These are phyloP conservation scores for Boeremia exigua DNA, from an alignment of 2,329 filamentous ascomycete species.

Conservation along the genomic window DNA sequence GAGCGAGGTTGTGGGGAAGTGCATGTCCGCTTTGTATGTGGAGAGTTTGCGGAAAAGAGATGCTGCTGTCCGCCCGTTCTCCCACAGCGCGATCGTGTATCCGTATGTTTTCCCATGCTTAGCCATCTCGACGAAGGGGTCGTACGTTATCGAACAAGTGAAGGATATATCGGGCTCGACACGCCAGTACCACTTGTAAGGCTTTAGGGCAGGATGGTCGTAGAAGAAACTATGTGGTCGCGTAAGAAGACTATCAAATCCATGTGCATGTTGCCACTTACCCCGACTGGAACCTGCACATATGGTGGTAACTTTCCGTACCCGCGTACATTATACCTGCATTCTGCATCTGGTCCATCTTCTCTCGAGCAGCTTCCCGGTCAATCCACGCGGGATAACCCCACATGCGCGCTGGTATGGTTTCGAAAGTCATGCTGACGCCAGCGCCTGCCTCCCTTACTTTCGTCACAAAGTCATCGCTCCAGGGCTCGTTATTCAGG, in stretches of 20 bases:
- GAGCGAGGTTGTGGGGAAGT: slow-evolving; percentile 14
- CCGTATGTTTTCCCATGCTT: slow-evolving; percentile 97
- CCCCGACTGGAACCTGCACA: slow-evolving; percentile 87
- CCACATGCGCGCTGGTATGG: slow-evolving; percentile 90
- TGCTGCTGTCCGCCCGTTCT: slow-evolving; percentile 84
- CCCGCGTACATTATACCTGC: slow-evolving; percentile 76
- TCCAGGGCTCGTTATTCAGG: slow-evolving; percentile 91
- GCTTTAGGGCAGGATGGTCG: slow-evolving; percentile 81
- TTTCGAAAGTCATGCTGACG: slow-evolving; percentile 70
- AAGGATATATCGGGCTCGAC: slow-evolving; percentile 97
- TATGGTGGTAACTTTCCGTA: slow-evolving; percentile 90
- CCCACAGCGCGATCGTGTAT: slow-evolving; percentile 95
- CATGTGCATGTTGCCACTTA: slow-evolving; percentile 10
- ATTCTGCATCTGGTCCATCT: slow-evolving; percentile 81
- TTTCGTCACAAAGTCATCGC: slow-evolving; percentile 82
- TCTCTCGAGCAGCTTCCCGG: slow-evolving; percentile 54
- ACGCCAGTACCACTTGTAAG: slow-evolving; percentile 92
- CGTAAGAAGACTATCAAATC: too few species aligned
- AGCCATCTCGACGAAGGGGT: slow-evolving; percentile 94
- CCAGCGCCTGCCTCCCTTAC: slow-evolving; percentile 82
- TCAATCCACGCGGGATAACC: slow-evolving; percentile 73
- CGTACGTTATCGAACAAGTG: slow-evolving; percentile 96
- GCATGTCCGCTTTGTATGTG: slow-evolving; percentile 15
- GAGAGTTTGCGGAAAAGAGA: slow-evolving; percentile 48
- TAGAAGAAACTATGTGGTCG: slow-evolving; percentile 72